Percentiles rank a stretch among this genome's conserved stretches.
These are phyloP conservation scores for Fraxinus sp. DNA, from an alignment of 305 asterid species.

Conservation along the genomic window DNA sequence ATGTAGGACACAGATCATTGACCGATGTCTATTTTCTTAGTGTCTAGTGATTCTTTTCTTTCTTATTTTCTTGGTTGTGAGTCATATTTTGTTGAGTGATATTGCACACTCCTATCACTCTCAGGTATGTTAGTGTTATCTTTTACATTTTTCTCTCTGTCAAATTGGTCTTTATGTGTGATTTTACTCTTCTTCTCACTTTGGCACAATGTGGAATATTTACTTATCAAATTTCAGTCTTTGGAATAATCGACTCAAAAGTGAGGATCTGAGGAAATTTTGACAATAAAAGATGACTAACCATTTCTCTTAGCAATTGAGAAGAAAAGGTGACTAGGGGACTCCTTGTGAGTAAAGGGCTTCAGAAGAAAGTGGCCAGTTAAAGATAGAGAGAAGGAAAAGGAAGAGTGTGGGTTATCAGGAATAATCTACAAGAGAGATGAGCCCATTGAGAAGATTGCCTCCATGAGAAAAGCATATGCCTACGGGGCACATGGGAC, in stretches of 20 bases:
- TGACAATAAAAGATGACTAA: neutral
- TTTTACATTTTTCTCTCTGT: neutral
- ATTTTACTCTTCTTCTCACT: neutral
- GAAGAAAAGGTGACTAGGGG: neutral
- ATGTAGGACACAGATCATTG: neutral
- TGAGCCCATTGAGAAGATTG: neutral
- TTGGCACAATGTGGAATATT: neutral
- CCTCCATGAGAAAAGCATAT: neutral
- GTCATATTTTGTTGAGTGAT: neutral
- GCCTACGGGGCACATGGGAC: neutral
- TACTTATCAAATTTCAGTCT: neutral
- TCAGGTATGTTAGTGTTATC: neutral
- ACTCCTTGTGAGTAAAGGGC: neutral
- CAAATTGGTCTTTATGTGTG: conserved; percentile 1
- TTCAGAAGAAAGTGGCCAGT: neutral
- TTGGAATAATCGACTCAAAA: neutral
- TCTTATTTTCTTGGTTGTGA: neutral
- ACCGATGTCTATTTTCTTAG: neutral
- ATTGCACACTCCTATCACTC: neutral
- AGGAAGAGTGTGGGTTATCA: neutral
- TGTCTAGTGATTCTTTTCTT: neutral
- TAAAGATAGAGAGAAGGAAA: neutral
- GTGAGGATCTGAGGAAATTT: neutral
- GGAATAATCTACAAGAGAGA: neutral
- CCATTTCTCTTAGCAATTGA: neutral